phyloP scores from a whole-genome alignment of 768 basidiomycete species.

The Xerocomellus intermedius region DNA sequence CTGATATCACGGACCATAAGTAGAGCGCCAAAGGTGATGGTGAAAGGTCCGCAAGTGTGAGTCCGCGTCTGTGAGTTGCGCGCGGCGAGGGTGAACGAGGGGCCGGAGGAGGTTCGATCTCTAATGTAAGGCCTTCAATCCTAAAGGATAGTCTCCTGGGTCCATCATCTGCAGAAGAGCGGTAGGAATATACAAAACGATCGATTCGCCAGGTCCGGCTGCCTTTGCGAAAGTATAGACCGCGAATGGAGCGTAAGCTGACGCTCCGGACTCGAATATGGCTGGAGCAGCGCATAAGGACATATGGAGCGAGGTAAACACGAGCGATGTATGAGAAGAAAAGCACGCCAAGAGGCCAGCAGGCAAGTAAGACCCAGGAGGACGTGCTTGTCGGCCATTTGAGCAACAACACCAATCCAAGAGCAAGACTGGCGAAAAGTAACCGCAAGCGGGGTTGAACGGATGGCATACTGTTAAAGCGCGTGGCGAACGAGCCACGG shows the following conservation, averaged over 20 bases:
- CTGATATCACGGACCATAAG: slow-evolving; percentile 32
- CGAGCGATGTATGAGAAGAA: slow-evolving; percentile 59
- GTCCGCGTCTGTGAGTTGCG: slow-evolving; percentile 36
- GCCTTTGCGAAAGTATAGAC: slow-evolving; percentile 64
- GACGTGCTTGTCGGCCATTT: slow-evolving; percentile 22
- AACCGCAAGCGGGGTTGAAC: slow-evolving; percentile 4
- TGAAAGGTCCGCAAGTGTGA: slow-evolving; percentile 41
- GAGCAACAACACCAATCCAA: slow-evolving; percentile 12
- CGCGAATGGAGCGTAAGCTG: slow-evolving; percentile 75
- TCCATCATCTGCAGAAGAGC: slow-evolving; percentile 43
- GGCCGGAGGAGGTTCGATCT: slow-evolving; percentile 34
- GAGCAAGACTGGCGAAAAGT: slow-evolving; percentile 10
- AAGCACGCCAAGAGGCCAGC: slow-evolving; percentile 51
- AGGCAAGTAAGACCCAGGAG: slow-evolving; percentile 42
- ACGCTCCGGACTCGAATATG: slow-evolving; percentile 69
- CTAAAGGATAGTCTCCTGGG: slow-evolving; percentile 60
- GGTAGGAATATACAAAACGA: slow-evolving; percentile 60
- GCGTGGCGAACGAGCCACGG: slow-evolving; percentile 4
- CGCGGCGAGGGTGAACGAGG: slow-evolving; percentile 20
- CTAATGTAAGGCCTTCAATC: slow-evolving; percentile 59
- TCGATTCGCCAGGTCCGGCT: slow-evolving; percentile 59
- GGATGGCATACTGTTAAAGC: slow-evolving; percentile 11
- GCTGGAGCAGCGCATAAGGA: slow-evolving; percentile 55
- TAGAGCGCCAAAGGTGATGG: slow-evolving; percentile 37
- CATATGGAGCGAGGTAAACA: slow-evolving; percentile 64